Evolutionary conservation across 495 filamentous ascomycete species (phyloP), one percentile per base, ranked within the genome.

Genomic region (Hyaloscypha variabilis): DNA sequence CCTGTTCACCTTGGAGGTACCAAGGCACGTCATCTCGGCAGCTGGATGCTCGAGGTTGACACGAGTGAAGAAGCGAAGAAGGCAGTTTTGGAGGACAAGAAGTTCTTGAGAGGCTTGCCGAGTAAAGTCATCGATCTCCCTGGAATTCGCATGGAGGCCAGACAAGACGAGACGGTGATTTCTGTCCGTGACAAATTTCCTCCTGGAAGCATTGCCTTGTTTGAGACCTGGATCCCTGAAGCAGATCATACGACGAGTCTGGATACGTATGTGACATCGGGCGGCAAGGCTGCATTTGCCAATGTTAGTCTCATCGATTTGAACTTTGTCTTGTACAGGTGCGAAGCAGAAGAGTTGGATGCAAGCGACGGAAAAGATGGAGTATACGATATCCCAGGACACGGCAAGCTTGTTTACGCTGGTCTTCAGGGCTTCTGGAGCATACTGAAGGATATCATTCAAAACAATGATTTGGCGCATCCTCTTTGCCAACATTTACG

Each of bases 391-490:
- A 91, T 99, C 67, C 95, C 96, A 11, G 87, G 88, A 0, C 79
- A 91, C 70, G 96, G 94, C 4, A 82, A 90, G 55, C 81, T 97
- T 50, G 91, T 97, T 21, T 99, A 99, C 76, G 94, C 96, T 63
- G 96, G 96, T 53, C 83, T 99, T 29, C 96, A 99, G 75, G 96
- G 96, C 17, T 99, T 95, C 95, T 97, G 94, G 95, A 97, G 93
- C 74, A 81, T 96, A 8, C 81, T 99, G 49, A 89, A 91, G 68
- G 82, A 90, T 64, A 87, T 98, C 67, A 91, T 97, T 76, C 83
- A 81, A 46, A 87, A 95, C 64, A 99, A 99, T 72, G 83, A 99
- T 74, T 85, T 99, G 10, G 95, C 90, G 8, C 96, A 98, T 73
- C 91, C 96, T 8, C 79, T 99, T 2, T 97, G 94, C 73, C 87